Base-by-base conservation (phyloP, 2,329 filamentous ascomycete genomes). In the Trichoderma brevicompactum region DNA sequence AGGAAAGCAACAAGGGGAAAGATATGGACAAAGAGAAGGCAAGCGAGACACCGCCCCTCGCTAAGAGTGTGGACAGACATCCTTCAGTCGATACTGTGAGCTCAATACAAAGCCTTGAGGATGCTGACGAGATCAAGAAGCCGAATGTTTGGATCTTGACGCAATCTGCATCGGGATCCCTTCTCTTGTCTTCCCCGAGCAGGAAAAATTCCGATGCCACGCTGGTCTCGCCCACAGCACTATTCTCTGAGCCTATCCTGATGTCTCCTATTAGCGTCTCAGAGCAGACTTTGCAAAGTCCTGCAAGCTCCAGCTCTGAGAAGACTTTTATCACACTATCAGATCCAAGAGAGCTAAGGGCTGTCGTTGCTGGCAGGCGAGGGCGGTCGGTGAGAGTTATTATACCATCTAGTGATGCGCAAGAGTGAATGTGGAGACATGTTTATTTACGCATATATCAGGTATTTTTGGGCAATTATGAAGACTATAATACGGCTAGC, bases 1-100 rank as follows among this genome's bases (percentile, higher is more conserved):
- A 61, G 12, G 66, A 70, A 17, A 63, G 62, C 19, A 44, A 65
- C 28, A 59, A 68, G 7, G 70, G 68, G 32, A 67, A 68, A n/a
- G 28, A 54, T 5, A 1, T n/a, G 1, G 60, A 46, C 6, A 65
- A 64, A 9, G 67, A 70, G 7, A 60, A 64, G n/a, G 48, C 66
- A 23, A 65, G 68, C 15, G 70, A 70, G 38, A 64, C 67, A 32
- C 55, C 64, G 4, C 2, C 36, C 12, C 55, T 61, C 15, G 38
- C 52, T 13, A 23, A 32, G 34, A 62, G 62, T 7, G 34, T 17
- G 17, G 67, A 67, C 10, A 64, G 68, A 10, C 65, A 68, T 28
- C 59, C 53, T 12, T 69, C 68, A 2, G 68, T 69, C 28, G 63
- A 68, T 52, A 68, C 67, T 5, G n/a, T 63, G 10, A 36, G 65